These are phyloP conservation scores for Claviceps citrina DNA, from an alignment of 2,329 filamentous ascomycete species.

Conservation along the genomic window DNA sequence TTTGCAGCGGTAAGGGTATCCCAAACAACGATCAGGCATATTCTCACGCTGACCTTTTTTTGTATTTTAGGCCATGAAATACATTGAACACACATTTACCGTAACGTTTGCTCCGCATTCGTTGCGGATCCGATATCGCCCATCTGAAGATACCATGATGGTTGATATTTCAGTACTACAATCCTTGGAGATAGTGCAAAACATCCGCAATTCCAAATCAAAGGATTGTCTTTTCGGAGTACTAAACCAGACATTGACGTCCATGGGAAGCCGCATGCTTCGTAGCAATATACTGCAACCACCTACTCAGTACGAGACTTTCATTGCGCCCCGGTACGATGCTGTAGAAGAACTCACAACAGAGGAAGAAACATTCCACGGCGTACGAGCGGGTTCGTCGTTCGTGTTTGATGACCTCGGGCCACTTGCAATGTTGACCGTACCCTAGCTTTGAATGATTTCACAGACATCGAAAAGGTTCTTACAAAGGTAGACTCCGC, in stretches of 20 bases:
- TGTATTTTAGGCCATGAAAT: constrained; percentile 73
- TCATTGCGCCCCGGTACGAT: constrained; percentile 60
- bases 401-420: not conserved
- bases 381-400: constrained; percentile 48
- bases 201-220: constrained; percentile 61
- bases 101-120: constrained; percentile 32
- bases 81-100: constrained; percentile 54
- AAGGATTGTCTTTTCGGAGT: constrained; percentile 72
- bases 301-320: constrained; percentile 49
- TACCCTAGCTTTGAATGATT: constrained; percentile 48
- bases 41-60: constrained; percentile 8
- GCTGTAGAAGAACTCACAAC: constrained; percentile 68
- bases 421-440: not conserved
- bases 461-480: constrained; percentile 66
- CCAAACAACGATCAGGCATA: not conserved
- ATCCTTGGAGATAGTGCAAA: constrained; percentile 81
- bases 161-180: constrained; percentile 80
- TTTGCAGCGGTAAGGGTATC: constrained; percentile 59
- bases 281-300: constrained; percentile 81
- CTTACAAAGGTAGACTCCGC: constrained; percentile 46
- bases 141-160: constrained; percentile 87
- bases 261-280: constrained; percentile 75
- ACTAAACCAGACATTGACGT: constrained; percentile 69
- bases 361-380: constrained; percentile 74
- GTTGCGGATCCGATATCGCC: constrained; percentile 66